These are phyloP conservation scores for Marchantia paleacea DNA, from an alignment of 225 moss, liverwort and hornwort species.

Conservation along the genomic window DNA sequence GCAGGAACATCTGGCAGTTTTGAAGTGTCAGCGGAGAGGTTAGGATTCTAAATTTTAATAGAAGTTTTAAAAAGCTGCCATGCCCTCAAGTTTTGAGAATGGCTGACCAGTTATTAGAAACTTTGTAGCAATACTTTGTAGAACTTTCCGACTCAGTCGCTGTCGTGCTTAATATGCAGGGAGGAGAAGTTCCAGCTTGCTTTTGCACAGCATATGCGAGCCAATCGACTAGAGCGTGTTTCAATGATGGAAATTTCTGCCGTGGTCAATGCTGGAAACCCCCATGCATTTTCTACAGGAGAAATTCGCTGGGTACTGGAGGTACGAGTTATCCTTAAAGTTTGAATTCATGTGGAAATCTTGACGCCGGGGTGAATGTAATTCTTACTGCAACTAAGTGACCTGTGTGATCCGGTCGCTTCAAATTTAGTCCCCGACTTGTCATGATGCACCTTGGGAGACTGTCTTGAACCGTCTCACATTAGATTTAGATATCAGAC, in stretches of 20 bases:
- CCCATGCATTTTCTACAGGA: conserved; percentile 56
- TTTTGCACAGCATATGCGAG: conserved; percentile 57
- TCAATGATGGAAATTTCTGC: conserved; percentile 49
- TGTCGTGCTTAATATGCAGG: conserved; percentile 28
- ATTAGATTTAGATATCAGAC: neutral
- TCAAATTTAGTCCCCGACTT: too few species aligned
- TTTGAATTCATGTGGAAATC: too few species aligned
- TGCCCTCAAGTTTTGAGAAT: neutral
- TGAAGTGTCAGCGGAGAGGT: conserved; percentile 71
- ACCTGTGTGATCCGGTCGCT: too few species aligned
- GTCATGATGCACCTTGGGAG: too few species aligned
- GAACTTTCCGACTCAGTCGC: neutral
- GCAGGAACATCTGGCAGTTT: conserved; percentile 26
- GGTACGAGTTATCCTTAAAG: conserved; percentile 28
- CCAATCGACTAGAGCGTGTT: conserved; percentile 60
- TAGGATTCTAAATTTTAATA: neutral
- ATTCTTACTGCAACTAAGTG: too few species aligned
- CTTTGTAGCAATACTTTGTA: too few species aligned
- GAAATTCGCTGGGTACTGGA: conserved; percentile 76
- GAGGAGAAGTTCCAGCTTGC: conserved; percentile 57
- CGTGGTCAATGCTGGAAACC: conserved; percentile 67
- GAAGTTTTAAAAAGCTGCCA: neutral
- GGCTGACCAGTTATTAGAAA: too few species aligned
- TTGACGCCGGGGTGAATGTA: too few species aligned
- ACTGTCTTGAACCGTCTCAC: too few species aligned